Base-by-base conservation (phyloP, 805 yeast species). In the Wickerhamiella azymoides region DNA sequence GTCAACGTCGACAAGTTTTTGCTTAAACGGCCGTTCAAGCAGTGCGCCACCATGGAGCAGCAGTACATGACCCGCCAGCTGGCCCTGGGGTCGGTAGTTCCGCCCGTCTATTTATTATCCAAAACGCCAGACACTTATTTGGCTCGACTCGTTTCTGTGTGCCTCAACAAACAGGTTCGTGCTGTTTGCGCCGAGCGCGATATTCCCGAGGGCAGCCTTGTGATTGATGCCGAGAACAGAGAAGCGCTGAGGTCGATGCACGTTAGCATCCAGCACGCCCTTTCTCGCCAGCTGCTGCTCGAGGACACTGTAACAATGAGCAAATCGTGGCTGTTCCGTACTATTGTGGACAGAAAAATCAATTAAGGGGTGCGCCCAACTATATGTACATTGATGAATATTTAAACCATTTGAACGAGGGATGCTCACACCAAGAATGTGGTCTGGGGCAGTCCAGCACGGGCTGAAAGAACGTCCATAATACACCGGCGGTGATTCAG, bases 1-100 rank as follows among this genome's bases (percentile, higher is more conserved):
- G 46, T 68, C 5, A 30, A 33, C n/a, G 49, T 59, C 17, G 13
- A 41, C 2, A 64, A 70, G 2, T 86, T 77, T 57, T 55, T 80
- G 2, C 62, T 86, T 13, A 80, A 93, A 1, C 92, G 0, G 95
- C 95, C 0, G 73, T 71, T 35, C 77, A 85, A 39, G 60, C 61
- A 30, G 51, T 66, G 14, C 54, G 77, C 52, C 55, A 56, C 32
- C 1, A 49, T 61, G 16, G 28, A 47, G 10, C 49, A 52, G 16
- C 65, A 61, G 49, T 58, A 59, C 46, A 43, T 17, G 5, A 40
- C 36, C 28, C 54, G 64, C 11, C 45, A 39, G 36, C 40, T 52
- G 36, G 33, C 49, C 4, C 45, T 57, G 19, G 53, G 51, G 8
- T 33, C 38, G 5, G 46, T 55, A 16, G 39, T 43, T 1, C 50